Evolutionary conservation across 805 yeast species (phyloP).

Genomic region (Saccharomyces paradoxus): DNA sequence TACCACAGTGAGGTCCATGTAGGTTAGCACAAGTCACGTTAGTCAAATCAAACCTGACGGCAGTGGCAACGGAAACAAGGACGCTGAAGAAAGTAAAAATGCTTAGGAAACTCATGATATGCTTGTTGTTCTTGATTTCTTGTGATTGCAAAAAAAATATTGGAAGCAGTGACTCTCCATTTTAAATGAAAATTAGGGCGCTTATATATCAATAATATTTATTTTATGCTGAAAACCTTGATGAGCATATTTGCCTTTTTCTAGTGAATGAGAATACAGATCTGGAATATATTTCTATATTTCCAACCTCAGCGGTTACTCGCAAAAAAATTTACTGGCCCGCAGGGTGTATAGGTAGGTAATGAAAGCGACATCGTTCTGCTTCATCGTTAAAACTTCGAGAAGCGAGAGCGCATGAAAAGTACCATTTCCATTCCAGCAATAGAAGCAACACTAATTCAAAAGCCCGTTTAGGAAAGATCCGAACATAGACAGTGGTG

Average conservation of each 20-base stretch:
- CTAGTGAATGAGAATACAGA: background rate
- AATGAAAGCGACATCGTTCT: background rate
- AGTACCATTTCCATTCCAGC: background rate
- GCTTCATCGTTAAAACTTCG: background rate
- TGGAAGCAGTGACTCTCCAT: background rate
- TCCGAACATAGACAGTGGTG: too few species aligned
- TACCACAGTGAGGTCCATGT: slow-evolving; percentile 13
- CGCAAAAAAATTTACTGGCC: background rate
- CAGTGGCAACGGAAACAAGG: slow-evolving; percentile 4
- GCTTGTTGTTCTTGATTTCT: background rate
- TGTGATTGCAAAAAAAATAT: background rate
- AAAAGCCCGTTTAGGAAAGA: background rate
- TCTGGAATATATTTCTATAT: background rate
- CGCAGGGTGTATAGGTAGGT: background rate
- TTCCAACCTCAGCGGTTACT: background rate
- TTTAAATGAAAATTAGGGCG: background rate
- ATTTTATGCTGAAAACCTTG: background rate
- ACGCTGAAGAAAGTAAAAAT: background rate
- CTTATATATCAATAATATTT: background rate
- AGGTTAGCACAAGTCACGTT: slow-evolving; percentile 9
- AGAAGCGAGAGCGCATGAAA: background rate
- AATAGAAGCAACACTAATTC: background rate
- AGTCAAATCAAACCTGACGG: slow-evolving; percentile 8
- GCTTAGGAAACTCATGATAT: background rate
- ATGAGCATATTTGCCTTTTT: background rate